Conservation (phyloP, 306 rosid species). For the Begonia loranthoides region DNA sequence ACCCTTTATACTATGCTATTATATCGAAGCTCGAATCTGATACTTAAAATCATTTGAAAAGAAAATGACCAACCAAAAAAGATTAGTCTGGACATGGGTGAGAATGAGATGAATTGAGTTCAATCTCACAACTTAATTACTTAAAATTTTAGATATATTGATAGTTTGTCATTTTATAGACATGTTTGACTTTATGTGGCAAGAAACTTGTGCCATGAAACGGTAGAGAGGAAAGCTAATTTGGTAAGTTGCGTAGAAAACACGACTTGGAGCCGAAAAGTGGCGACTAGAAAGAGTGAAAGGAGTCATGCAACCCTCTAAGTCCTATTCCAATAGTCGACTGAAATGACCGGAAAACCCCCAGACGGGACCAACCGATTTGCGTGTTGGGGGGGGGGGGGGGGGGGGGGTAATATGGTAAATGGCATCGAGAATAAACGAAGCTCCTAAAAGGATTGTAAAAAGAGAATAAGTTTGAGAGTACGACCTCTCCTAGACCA, state of each 20-base stretch:
- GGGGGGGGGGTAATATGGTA: slow-evolving; percentile 12
- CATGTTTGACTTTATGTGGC: slow-evolving; percentile 11
- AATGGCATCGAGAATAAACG: slow-evolving; percentile 3
- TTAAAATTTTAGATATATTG: too few species aligned
- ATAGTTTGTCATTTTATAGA: slow-evolving; percentile 3
- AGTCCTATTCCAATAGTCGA: slow-evolving; percentile 32
- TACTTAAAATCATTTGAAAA: too few species aligned
- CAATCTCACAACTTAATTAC: too few species aligned
- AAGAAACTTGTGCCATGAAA: neutral
- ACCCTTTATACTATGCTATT: too few species aligned
- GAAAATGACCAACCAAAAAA: too few species aligned
- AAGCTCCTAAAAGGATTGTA: slow-evolving; percentile 7
- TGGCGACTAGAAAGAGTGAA: slow-evolving; percentile 23
- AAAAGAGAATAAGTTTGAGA: slow-evolving; percentile 18
- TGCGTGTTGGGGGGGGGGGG: neutral
- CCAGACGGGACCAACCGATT: neutral
- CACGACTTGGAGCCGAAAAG: slow-evolving; percentile 12
- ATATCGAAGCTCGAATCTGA: slow-evolving; percentile 18
- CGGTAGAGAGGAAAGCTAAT: slow-evolving; percentile 11
- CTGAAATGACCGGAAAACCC: slow-evolving; percentile 14
- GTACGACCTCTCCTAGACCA: slow-evolving; percentile 3
- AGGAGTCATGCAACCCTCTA: slow-evolving; percentile 8
- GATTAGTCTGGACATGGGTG: too few species aligned
- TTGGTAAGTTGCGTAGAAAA: slow-evolving; percentile 14
- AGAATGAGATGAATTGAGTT: too few species aligned